Base-by-base conservation (phyloP, 2,329 filamentous ascomycete species). In the Cladosporium sp. region DNA sequence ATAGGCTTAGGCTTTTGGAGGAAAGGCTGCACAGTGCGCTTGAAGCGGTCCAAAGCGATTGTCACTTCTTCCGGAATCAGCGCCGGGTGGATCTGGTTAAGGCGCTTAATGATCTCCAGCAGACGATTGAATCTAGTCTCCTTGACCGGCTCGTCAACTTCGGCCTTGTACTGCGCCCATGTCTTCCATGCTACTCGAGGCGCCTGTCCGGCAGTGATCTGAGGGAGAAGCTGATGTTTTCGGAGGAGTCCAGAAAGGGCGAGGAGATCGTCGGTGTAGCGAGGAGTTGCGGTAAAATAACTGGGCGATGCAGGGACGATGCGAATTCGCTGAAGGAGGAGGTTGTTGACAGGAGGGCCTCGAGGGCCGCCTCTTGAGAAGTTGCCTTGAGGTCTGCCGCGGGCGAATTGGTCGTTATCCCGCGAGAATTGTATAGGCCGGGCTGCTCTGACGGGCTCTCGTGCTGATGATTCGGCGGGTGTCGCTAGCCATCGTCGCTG, bases 271-370 rank as follows among this genome's bases (percentile, higher is more conserved):
- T 99, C 94, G 74, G 88, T 94, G 79, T 96, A 97, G 56, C 82
- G 80, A 1, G 92, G 89, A 60, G 87, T 87, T 53, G 88, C 88
- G 53, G 91, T 92, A 78, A 97, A 99, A 77, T 99, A 99, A n/a
- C 93, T 94, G 2, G 90, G 87, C 35, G 92, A 96, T 24, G 82
- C 81, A 19, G 94, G 94, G 35, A 97, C 78, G 20, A 95, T 79
- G 63, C 94, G 90, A 54, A 89, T 66, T 22, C 65, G 70, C 47
- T 64, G 60, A 40, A 78, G 66, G 3, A 70, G 44, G 24, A 58
- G 60, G 19, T 34, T 17, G 12, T 35, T 6, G 8, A 35, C 19
- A 8, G 12, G 4, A n/a, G 25, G 19, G 7, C 20, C 15, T 25
- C 39, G 24, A 52, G 56, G 47, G 22, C 53, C 53, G 13, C 7